These are phyloP conservation scores for Collybiopsis confluens DNA, from an alignment of 768 basidiomycete species.

Conservation along the genomic window DNA sequence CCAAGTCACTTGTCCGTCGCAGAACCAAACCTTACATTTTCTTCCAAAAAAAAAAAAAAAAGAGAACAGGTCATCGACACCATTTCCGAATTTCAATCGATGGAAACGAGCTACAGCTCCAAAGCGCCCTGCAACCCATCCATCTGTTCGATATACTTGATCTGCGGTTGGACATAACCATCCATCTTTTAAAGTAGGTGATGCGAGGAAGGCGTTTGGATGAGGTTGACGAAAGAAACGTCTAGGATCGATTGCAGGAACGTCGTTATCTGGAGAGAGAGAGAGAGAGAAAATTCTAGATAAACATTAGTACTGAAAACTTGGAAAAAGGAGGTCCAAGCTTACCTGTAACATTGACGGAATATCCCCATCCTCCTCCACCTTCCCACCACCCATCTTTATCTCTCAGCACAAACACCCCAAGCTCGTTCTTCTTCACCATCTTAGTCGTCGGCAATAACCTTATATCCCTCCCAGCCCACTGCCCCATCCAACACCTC, in stretches of 20 bases:
- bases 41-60: no score
- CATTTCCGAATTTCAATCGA: no score
- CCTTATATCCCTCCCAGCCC: constrained; percentile 29
- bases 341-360: constrained; percentile 4
- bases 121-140: constrained; percentile 58
- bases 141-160: constrained; percentile 42
- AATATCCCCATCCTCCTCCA: constrained; percentile 13
- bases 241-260: constrained; percentile 70
- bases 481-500: constrained; percentile 40
- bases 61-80: no score
- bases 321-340: not conserved
- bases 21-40: no score
- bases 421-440: constrained; percentile 35
- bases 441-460: constrained; percentile 37
- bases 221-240: constrained; percentile 62
- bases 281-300: constrained; percentile 12
- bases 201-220: constrained; percentile 62
- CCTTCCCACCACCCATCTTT: constrained; percentile 19
- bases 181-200: constrained; percentile 44
- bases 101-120: no score
- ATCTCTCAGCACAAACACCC: constrained; percentile 29
- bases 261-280: constrained; percentile 40
- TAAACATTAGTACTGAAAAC: no score
- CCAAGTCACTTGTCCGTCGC: no score
- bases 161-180: constrained; percentile 51